These are phyloP conservation scores for Backusella morwellensis DNA, from an alignment of 192 early-diverging fungal genomes.

Conservation along the genomic window DNA sequence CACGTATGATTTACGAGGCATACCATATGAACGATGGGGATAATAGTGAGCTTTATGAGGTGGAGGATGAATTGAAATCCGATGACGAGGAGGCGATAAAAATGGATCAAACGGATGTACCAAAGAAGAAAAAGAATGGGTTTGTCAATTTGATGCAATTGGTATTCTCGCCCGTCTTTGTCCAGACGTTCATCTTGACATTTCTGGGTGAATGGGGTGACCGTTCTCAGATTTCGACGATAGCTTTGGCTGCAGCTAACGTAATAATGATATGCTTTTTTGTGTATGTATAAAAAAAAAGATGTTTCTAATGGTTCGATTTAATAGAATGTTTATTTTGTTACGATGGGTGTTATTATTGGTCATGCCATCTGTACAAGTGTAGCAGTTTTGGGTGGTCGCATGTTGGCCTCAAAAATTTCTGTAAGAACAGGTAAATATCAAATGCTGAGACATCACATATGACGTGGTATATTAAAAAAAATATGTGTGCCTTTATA, in stretches of 20 bases:
- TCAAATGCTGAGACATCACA: background rate
- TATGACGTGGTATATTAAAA: background rate
- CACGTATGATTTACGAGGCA: slow-evolving; percentile 84
- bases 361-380: slow-evolving; percentile 94
- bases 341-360: slow-evolving; percentile 81
- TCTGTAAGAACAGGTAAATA: slow-evolving; percentile 75
- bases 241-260: slow-evolving; percentile 92
- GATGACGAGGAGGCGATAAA: slow-evolving; percentile 58
- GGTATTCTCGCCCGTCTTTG: slow-evolving; percentile 88
- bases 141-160: slow-evolving; percentile 70
- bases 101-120: slow-evolving; percentile 53
- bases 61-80: slow-evolving; percentile 76
- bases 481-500: background rate
- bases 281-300: background rate
- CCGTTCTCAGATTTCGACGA: slow-evolving; percentile 94
- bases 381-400: slow-evolving; percentile 92
- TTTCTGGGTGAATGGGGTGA: slow-evolving; percentile 99
- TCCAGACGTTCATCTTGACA: slow-evolving; percentile 94
- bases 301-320: background rate
- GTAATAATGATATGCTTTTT: slow-evolving; percentile 32
- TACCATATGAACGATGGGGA: slow-evolving; percentile 85
- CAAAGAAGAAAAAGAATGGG: slow-evolving; percentile 46
- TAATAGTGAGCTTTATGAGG: slow-evolving; percentile 88
- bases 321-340: slow-evolving; percentile 81
- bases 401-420: slow-evolving; percentile 80